Evolutionary conservation across 108 stramenopile species (phyloP), one percentile per base, ranked within the genome.

Genomic region (Cylindrotheca closterium): DNA sequence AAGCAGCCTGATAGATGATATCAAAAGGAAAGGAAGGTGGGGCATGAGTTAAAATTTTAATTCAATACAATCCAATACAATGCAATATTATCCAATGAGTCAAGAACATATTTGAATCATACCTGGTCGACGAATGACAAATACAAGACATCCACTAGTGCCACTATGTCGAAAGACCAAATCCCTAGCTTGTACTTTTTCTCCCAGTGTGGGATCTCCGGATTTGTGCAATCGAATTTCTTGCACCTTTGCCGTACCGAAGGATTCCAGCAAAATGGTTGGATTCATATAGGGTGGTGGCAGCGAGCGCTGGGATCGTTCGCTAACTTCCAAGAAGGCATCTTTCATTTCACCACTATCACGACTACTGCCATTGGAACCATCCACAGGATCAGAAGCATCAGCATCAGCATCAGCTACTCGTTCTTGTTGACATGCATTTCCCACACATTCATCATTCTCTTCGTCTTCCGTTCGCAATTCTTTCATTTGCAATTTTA

Each of bases 81-180:
- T 15, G 15, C 7, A 7, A 42, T 15, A 42, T 42, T 42, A 7
- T 15, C 37, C 37, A 42, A 10, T 42, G 10, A 10, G 7, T 42
- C 15, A n/a, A n/a, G n/a, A n/a, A n/a, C n/a, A n/a, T 42, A 42
- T 42, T 42, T 42, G 37, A 10, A 10, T 42, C 51, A 18, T 24
- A 52, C 24, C 21, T 55, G 79, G 80, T 59, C 77, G 60, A 51
- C 77, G 68, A 30, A 81, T 73, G 17, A 68, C 77, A 62, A 78
- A 75, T 2, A 42, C 15, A 15, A 42, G 7, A 42, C 15, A 42
- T 10, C 37, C 37, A 42, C 15, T 7, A 42, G 7, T 15, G 37
- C 37, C 37, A 42, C 37, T 10, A 42, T 42, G 37, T 15, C 15
- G 37, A 10, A 15, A 42, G n/a, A n/a, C n/a, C 37, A 42, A 42